These are phyloP conservation scores for Priceomyces medius DNA, from an alignment of 805 yeast genomes.

Conservation along the genomic window DNA sequence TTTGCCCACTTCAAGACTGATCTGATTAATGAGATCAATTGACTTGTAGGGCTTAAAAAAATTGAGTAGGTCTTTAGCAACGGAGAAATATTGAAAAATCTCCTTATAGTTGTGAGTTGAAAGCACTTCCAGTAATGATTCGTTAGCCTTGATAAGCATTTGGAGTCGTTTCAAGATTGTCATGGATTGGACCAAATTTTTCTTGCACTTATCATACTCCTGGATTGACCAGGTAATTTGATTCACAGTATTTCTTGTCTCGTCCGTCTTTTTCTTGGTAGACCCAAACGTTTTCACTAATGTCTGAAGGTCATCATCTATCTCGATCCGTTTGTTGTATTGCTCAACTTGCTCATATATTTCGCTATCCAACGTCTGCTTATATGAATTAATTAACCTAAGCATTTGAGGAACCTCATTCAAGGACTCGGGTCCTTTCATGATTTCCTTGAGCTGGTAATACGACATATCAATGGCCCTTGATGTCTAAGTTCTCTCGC, in stretches of 20 bases:
- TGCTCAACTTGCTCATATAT: slow-evolving; percentile 39
- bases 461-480: slow-evolving; percentile 3
- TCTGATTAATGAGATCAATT: slow-evolving; percentile 71
- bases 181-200: slow-evolving; percentile 80
- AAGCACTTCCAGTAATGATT: slow-evolving; percentile 51
- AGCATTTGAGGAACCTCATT: slow-evolving; percentile 51
- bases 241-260: slow-evolving; percentile 62
- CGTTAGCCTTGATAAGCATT: slow-evolving; percentile 77
- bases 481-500: not conserved
- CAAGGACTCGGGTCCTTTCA: slow-evolving; percentile 42
- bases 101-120: slow-evolving; percentile 51
- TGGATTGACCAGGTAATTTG: slow-evolving; percentile 76
- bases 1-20: slow-evolving; percentile 58
- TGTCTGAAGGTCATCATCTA: slow-evolving; percentile 32
- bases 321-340: slow-evolving; percentile 28
- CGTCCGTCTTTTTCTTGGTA: slow-evolving; percentile 47
- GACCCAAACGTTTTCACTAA: slow-evolving; percentile 46
- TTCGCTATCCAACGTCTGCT: slow-evolving; percentile 45
- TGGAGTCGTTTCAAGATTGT: slow-evolving; percentile 83
- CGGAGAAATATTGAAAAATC: slow-evolving; percentile 61
- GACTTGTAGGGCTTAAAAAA: slow-evolving; percentile 80
- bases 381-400: slow-evolving; percentile 50
- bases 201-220: slow-evolving; percentile 75
- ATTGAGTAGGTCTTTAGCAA: slow-evolving; percentile 67
- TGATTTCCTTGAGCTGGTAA: slow-evolving; percentile 1